A percentile compares a stretch with the other conserved stretches of the same genome.
These are phyloP conservation scores for Tylopilus sp. DNA, from an alignment of 768 basidiomycete genomes.

Conservation along the genomic window DNA sequence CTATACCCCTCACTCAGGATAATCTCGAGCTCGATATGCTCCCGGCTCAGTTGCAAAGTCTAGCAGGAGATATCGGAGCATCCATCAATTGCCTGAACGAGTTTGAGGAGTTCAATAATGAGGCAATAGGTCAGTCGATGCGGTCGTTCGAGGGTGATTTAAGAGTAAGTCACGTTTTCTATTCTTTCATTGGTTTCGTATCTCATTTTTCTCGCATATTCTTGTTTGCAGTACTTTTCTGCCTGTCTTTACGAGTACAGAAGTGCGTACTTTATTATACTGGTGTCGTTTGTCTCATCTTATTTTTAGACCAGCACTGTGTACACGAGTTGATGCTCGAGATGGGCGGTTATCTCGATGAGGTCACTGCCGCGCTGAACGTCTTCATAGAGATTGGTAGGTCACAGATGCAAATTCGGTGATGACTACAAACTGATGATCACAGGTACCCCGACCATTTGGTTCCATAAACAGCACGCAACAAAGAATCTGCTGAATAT, in stretches of 20 bases:
- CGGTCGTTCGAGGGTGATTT: conserved; percentile 48
- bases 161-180: conserved; percentile 35
- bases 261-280: no score
- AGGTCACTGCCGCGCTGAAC: conserved; percentile 45
- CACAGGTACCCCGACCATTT: conserved; percentile 51
- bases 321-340: conserved; percentile 50
- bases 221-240: conserved; percentile 37
- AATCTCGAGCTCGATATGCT: conserved; percentile 48
- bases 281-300: no score
- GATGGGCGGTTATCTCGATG: conserved; percentile 53
- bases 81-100: conserved; percentile 53
- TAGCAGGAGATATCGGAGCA: conserved; percentile 48
- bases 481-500: conserved; percentile 44
- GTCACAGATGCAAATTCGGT: conserved; percentile 19
- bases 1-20: conserved; percentile 38
- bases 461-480: conserved; percentile 52
- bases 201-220: conserved; percentile 8
- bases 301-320: conserved; percentile 47
- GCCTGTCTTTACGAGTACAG: conserved; percentile 1
- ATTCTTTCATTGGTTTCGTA: neutral
- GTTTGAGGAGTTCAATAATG: conserved; percentile 54
- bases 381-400: conserved; percentile 53
- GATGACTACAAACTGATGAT: conserved; percentile 25
- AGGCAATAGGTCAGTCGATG: conserved; percentile 48
- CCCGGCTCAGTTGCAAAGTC: conserved; percentile 42